A percentile compares a stretch with the other conserved stretches of the same genome.
Evolutionary conservation across 495 filamentous ascomycete species (phyloP).

Genomic region (Penicillium antarcticum): DNA sequence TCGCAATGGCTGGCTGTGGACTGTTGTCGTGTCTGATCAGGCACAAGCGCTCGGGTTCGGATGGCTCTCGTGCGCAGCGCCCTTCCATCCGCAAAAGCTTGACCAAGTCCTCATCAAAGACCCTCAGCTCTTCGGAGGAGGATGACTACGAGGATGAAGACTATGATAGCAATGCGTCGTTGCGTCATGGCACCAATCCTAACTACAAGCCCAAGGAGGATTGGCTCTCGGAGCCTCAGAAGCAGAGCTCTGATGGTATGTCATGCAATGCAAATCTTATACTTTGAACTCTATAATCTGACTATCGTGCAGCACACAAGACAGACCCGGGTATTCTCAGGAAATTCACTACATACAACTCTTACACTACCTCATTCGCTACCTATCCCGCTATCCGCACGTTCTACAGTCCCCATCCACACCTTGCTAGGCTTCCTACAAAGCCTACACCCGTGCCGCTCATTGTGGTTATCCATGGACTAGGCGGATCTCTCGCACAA

Average conservation of each 20-base stretch:
- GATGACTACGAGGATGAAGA: slow-evolving; percentile 46
- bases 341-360: slow-evolving; percentile 68
- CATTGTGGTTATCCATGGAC: slow-evolving; percentile 86
- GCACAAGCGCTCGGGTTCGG: slow-evolving; percentile 18
- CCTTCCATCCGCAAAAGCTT: slow-evolving; percentile 21
- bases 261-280: neutral
- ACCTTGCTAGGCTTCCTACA: slow-evolving; percentile 71
- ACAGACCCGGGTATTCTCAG: slow-evolving; percentile 74
- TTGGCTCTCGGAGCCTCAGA: slow-evolving; percentile 19
- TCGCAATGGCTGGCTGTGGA: slow-evolving; percentile 43
- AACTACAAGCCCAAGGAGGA: slow-evolving; percentile 15
- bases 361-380: slow-evolving; percentile 65
- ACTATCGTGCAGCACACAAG: slow-evolving; percentile 24
- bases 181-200: slow-evolving; percentile 28
- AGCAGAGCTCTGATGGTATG: slow-evolving; percentile 34
- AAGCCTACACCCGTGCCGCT: slow-evolving; percentile 73
- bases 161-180: slow-evolving; percentile 39
- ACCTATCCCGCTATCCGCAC: slow-evolving; percentile 77
- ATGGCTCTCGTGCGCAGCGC: slow-evolving; percentile 17
- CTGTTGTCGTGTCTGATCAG: slow-evolving; percentile 33
- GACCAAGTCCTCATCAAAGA: slow-evolving; percentile 29
- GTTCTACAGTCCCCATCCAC: slow-evolving; percentile 78
- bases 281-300: neutral
- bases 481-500: slow-evolving; percentile 86
- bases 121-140: slow-evolving; percentile 39